Evolutionary conservation across 2,329 filamentous ascomycete genomes (phyloP), one percentile per base, ranked within the genome.

Genomic region (Cladophialophora chaetospira): DNA sequence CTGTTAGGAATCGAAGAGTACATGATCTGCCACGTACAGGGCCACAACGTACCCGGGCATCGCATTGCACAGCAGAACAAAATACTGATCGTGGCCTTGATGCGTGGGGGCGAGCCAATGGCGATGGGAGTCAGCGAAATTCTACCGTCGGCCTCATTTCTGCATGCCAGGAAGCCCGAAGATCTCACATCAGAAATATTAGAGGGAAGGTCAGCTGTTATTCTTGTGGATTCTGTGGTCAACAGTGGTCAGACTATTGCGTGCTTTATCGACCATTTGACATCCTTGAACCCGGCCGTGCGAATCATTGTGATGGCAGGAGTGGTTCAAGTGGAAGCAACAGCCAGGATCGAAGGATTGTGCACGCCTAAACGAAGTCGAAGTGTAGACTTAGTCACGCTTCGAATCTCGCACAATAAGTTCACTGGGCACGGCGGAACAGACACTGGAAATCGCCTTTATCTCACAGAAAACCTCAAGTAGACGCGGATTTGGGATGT

Each of bases 61-160:
- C 75, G 71, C 4, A 71, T 87, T 1, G 55, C 40, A 0, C 23
- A 78, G 51, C 82, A 87, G 64, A 5, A 69, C 1, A 51, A 71
- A 6, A 86, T 81, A 0, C 55, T 74, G 1, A 85, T 88, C 43
- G 70, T 86, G 0, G 74, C 83, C 0, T 60, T 87, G n/a, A 87
- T 87, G 83, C 80, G 82, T 6, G 82, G 80, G 2, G 84, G 83
- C 8, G 82, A 86, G 60, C 75, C 83, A 0, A 83, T 88, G 79
- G 84, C 84, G 0, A 67, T 78, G 1, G 83, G 83, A 0, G 72
- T 88, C 44, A 81, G 69, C 61, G 74, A 82, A 0, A 79, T 72
- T 0, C 78, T 87, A 4, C 79, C 79, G 0, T 56, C 55, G 0
- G 81, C 82, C 3, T 75, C 72, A 65, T 83, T 85, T 50, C 45